phyloP scores from a whole-genome alignment of 371 early-diverging fungal genomes.

The Mucor plumbeus region DNA sequence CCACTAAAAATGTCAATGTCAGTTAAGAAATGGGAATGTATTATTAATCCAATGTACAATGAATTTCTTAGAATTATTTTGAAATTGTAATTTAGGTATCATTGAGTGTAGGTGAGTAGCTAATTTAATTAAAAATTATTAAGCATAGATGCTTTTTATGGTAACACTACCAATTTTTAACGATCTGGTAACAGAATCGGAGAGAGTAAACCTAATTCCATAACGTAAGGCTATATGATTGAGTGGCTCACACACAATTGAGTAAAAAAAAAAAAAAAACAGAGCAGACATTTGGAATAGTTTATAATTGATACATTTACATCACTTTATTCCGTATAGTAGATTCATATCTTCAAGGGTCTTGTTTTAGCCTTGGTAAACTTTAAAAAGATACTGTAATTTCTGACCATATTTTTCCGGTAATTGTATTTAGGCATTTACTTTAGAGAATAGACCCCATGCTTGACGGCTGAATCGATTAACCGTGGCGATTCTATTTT shows the following conservation, averaged over 20 bases:
- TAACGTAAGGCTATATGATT: slow-evolving; percentile 3
- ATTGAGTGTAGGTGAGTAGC: neutral
- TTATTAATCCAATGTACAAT: slow-evolving; percentile 8
- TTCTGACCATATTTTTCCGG: neutral
- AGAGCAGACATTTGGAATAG: neutral
- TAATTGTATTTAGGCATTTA: neutral
- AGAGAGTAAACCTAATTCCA: neutral
- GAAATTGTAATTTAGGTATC: neutral
- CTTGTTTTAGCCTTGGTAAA: neutral
- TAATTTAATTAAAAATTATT: slow-evolving; percentile 2
- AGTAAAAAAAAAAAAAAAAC: too few relatives aligned
- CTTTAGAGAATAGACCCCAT: neutral
- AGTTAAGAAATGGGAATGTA: neutral
- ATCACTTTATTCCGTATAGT: neutral
- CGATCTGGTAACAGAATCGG: slow-evolving; percentile 2
- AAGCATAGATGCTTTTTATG: neutral
- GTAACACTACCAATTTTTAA: neutral
- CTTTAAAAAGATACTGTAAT: too few relatives aligned
- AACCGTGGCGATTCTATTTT: neutral
- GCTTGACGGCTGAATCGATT: slow-evolving; percentile 6
- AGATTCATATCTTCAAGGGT: neutral
- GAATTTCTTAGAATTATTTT: neutral
- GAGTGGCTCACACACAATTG: neutral
- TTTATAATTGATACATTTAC: too few relatives aligned
- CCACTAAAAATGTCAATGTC: neutral